phyloP scores from a whole-genome alignment of 2,329 filamentous ascomycete genomes.

The Calonectria henricotiae region DNA sequence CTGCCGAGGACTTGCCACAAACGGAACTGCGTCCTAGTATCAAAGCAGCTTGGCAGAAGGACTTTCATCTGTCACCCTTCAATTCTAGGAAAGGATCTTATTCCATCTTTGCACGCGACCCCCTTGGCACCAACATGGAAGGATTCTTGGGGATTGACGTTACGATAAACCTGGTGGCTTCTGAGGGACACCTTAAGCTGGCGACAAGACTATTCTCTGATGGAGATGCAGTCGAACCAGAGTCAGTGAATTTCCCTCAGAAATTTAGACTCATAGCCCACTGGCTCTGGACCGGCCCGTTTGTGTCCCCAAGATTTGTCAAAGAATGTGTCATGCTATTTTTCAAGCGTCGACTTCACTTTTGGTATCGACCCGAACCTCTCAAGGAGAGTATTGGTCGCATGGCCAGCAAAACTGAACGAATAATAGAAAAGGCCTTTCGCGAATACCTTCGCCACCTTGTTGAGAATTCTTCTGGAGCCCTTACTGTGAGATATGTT shows the following conservation, averaged over 20 bases:
- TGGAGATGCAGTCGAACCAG: slow-evolving; percentile 67
- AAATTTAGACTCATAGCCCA: slow-evolving; percentile 65
- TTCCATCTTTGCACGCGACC: slow-evolving; percentile 66
- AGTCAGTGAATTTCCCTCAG: slow-evolving; percentile 60
- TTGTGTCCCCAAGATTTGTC: slow-evolving; percentile 77
- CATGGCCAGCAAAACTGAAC: slow-evolving; percentile 67
- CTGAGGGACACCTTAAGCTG: slow-evolving; percentile 74
- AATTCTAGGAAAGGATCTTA: slow-evolving; percentile 75
- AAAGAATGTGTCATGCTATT: slow-evolving; percentile 74
- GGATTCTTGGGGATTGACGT: slow-evolving; percentile 67
- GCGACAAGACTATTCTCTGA: slow-evolving; percentile 74
- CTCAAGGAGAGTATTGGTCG: slow-evolving; percentile 71
- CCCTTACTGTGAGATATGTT: slow-evolving; percentile 69
- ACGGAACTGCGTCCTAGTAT: slow-evolving; percentile 54
- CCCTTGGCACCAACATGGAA: slow-evolving; percentile 59
- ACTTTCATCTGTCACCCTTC: slow-evolving; percentile 85
- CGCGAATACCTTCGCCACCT: slow-evolving; percentile 66
- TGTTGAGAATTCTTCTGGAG: slow-evolving; percentile 63
- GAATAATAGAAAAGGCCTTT: slow-evolving; percentile 65
- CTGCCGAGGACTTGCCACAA: not conserved
- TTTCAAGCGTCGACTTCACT: slow-evolving; percentile 71
- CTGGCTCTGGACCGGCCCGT: slow-evolving; percentile 80
- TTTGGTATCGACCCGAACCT: slow-evolving; percentile 79
- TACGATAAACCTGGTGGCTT: slow-evolving; percentile 75
- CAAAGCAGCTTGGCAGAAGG: slow-evolving; percentile 75